These are phyloP conservation scores for Trichophyton equinum DNA, from an alignment of 2,329 filamentous ascomycete genomes.

Conservation along the genomic window DNA sequence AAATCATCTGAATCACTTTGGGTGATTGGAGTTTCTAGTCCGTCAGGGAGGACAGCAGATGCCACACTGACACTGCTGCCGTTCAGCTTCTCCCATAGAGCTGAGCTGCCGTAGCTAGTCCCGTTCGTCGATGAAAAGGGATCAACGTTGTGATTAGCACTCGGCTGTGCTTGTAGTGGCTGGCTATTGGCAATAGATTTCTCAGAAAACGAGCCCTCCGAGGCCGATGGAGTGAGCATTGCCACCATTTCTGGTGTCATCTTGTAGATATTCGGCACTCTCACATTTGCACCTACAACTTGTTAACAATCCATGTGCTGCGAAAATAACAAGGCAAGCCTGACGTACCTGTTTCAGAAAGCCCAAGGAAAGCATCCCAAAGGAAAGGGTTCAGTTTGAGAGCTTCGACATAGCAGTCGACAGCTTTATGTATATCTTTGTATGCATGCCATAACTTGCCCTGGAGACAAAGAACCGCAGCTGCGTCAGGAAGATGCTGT, in stretches of 20 bases:
- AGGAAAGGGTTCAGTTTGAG: slow-evolving; percentile 88
- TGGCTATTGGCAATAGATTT: slow-evolving; percentile 22
- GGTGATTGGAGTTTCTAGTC: slow-evolving; percentile 51
- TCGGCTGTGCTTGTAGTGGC: slow-evolving; percentile 27
- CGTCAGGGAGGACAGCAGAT: slow-evolving; percentile 34
- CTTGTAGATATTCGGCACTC: slow-evolving; percentile 77
- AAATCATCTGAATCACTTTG: slow-evolving; percentile 34
- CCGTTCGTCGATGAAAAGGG: slow-evolving; percentile 30
- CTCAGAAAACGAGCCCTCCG: slow-evolving; percentile 23
- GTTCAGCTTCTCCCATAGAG: slow-evolving; percentile 39
- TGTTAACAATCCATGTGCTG: background rate
- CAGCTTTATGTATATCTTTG: slow-evolving; percentile 67
- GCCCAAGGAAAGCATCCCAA: slow-evolving; percentile 87
- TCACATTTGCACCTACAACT: slow-evolving; percentile 57
- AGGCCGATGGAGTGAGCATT: slow-evolving; percentile 30
- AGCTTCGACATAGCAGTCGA: slow-evolving; percentile 75
- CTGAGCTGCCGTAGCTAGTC: slow-evolving; percentile 28
- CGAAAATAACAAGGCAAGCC: background rate
- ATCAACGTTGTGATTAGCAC: slow-evolving; percentile 28
- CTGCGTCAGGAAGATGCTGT: slow-evolving; percentile 65
- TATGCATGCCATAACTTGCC: slow-evolving; percentile 78
- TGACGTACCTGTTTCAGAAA: slow-evolving; percentile 61
- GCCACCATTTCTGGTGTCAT: slow-evolving; percentile 52
- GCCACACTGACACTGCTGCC: slow-evolving; percentile 33
- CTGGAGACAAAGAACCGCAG: slow-evolving; percentile 69